These are phyloP conservation scores for Quillaja saponaria DNA, from an alignment of 306 rosid genomes.

Conservation along the genomic window DNA sequence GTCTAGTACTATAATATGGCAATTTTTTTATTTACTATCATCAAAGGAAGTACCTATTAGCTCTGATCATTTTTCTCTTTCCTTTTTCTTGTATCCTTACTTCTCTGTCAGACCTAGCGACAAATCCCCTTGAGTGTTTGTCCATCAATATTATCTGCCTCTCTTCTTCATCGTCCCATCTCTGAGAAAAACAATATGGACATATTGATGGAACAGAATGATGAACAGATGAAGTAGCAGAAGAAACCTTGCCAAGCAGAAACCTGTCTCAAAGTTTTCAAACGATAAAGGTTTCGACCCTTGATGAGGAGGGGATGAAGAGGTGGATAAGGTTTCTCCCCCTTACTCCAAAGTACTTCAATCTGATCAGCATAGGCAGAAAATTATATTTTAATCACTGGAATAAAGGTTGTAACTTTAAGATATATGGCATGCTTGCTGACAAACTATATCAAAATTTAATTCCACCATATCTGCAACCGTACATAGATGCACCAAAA, in stretches of 20 bases:
- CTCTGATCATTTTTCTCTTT: slow-evolving; percentile 38
- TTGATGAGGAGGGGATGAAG: slow-evolving; percentile 79
- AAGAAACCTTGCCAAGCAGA: slow-evolving; percentile 15
- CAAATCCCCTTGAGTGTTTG: slow-evolving; percentile 75
- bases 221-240: slow-evolving; percentile 12
- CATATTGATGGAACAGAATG: slow-evolving; percentile 21
- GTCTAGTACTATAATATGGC: background rate
- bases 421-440: slow-evolving; percentile 2
- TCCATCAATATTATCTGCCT: slow-evolving; percentile 66
- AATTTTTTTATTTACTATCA: too few species aligned
- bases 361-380: slow-evolving; percentile 49
- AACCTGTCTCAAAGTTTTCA: slow-evolving; percentile 93
- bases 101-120: slow-evolving; percentile 75
- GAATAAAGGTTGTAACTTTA: slow-evolving; percentile 12
- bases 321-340: slow-evolving; percentile 80
- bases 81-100: slow-evolving; percentile 62
- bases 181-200: slow-evolving; percentile 39
- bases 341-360: slow-evolving; percentile 96
- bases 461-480: slow-evolving; percentile 1
- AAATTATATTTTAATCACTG: slow-evolving; percentile 14
- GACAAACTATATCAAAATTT: background rate
- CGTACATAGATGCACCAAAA: slow-evolving; percentile 12
- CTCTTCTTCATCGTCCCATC: slow-evolving; percentile 73
- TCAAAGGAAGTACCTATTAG: slow-evolving; percentile 44
- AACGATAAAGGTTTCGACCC: slow-evolving; percentile 86